Evolutionary conservation across 306 rosid species (phyloP).

Genomic region (Dicorynia guianensis): DNA sequence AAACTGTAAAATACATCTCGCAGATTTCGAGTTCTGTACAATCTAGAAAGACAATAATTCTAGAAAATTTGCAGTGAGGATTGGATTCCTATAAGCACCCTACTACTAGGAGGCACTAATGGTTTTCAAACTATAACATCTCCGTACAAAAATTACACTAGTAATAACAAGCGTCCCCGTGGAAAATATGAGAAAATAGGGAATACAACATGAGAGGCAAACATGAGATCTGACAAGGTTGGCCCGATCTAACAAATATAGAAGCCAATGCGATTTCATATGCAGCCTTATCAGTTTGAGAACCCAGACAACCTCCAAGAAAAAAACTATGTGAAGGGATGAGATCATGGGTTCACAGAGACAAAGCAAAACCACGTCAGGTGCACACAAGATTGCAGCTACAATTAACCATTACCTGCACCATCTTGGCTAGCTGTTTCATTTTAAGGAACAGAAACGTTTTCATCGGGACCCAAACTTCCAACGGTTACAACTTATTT

Average conservation of each 20-base stretch:
- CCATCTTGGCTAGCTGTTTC: conserved; percentile 51
- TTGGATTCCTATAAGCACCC: conserved; percentile 36
- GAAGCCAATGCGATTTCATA: conserved; percentile 37
- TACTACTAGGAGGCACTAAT: conserved; percentile 34
- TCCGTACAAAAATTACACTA: conserved; percentile 44
- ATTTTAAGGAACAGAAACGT: conserved; percentile 46
- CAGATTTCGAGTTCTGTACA: conserved; percentile 53
- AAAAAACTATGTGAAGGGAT: conserved; percentile 37
- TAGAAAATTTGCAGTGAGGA: conserved; percentile 33
- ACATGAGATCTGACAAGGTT: conserved; percentile 32
- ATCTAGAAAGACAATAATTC: conserved; percentile 41
- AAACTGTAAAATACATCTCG: conserved; percentile 50
- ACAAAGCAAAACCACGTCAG: conserved; percentile 38
- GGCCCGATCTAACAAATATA: conserved; percentile 28
- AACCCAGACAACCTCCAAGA: conserved; percentile 48
- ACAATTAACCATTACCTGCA: conserved; percentile 59
- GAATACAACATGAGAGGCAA: conserved; percentile 40
- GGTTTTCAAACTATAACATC: conserved; percentile 41
- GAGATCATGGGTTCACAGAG: conserved; percentile 46
- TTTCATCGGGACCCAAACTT: conserved; percentile 52
- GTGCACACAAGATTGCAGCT: conserved; percentile 38
- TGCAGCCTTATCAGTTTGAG: conserved; percentile 43
- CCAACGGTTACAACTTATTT: conserved; percentile 55
- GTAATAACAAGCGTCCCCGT: conserved; percentile 33
- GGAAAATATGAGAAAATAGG: conserved; percentile 25